Conservation (phyloP, 768 basidiomycete genomes). For the Tulasnella sp. region DNA sequence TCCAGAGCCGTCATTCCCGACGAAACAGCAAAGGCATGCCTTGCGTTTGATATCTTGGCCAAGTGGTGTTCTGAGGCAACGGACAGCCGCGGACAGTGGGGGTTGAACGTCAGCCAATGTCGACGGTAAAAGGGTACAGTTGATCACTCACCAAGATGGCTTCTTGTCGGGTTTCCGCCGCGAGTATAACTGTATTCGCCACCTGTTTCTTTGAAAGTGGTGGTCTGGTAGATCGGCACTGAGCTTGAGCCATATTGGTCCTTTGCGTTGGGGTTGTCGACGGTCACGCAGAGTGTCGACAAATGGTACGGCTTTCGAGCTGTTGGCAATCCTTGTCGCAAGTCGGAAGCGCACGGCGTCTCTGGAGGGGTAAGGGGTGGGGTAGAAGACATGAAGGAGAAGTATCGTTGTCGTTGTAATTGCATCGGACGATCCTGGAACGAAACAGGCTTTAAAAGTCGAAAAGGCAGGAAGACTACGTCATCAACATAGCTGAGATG, state of each 20-base stretch:
- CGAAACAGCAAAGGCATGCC: constrained; percentile 89
- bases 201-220: constrained; percentile 94
- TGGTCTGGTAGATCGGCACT: constrained; percentile 96
- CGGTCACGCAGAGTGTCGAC: constrained; percentile 88
- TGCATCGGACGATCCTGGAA: constrained; percentile 11
- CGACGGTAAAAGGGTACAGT: constrained; percentile 4
- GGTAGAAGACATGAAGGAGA: constrained; percentile 5
- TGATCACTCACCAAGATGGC: constrained; percentile 76
- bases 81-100: neutral
- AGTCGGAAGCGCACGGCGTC: constrained; percentile 27
- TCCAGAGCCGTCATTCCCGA: constrained; percentile 99
- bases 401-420: neutral
- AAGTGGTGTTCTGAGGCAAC: constrained; percentile 82
- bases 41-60: constrained; percentile 93
- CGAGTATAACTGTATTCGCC: constrained; percentile 93
- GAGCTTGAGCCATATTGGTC: constrained; percentile 95
- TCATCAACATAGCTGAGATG: constrained; percentile 8
- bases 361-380: constrained; percentile 33
- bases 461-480: constrained; percentile 18
- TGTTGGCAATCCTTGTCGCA: neutral
- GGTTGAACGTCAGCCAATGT: constrained; percentile 19
- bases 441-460: neutral
- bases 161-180: constrained; percentile 95
- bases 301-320: constrained; percentile 66
- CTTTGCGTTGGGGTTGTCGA: constrained; percentile 88